Conservation (phyloP, 805 yeast species). For the Spathaspora passalidarum region DNA sequence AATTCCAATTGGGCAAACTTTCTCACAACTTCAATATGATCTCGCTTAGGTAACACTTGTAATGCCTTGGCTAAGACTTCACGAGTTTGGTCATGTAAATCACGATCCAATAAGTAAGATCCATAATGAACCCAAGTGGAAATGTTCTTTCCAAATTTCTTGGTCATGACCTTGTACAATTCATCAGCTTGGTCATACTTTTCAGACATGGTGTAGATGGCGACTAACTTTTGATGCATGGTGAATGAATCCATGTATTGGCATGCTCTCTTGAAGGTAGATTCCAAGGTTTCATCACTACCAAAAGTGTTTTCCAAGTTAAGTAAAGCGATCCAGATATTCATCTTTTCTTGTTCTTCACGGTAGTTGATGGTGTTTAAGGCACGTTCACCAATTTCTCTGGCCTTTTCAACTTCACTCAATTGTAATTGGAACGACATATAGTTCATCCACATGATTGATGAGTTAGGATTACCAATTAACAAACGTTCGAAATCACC, state of each 20-base stretch:
- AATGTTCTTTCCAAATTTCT: constrained; percentile 70
- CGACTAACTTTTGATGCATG: constrained; percentile 76
- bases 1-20: constrained; percentile 90
- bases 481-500: constrained; percentile 89
- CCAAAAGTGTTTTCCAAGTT: constrained; percentile 96
- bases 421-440: constrained; percentile 97
- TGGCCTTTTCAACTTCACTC: constrained; percentile 90
- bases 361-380: constrained; percentile 84
- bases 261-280: constrained; percentile 76
- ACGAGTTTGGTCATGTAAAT: constrained; percentile 59
- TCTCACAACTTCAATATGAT: constrained; percentile 75
- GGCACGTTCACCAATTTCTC: constrained; percentile 91
- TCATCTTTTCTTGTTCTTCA: constrained; percentile 89
- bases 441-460: constrained; percentile 94
- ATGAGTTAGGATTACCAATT: constrained; percentile 90
- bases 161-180: constrained; percentile 63
- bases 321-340: constrained; percentile 92
- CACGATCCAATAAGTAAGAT: constrained; percentile 63
- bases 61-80: constrained; percentile 73
- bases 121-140: constrained; percentile 84
- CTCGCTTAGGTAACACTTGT: constrained; percentile 65
- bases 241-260: constrained; percentile 87
- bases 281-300: constrained; percentile 74
- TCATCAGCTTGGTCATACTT: constrained; percentile 68
- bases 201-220: constrained; percentile 72